These are phyloP conservation scores for Carex arenaria DNA, from an alignment of 202 grass and related monocot species.

Conservation along the genomic window DNA sequence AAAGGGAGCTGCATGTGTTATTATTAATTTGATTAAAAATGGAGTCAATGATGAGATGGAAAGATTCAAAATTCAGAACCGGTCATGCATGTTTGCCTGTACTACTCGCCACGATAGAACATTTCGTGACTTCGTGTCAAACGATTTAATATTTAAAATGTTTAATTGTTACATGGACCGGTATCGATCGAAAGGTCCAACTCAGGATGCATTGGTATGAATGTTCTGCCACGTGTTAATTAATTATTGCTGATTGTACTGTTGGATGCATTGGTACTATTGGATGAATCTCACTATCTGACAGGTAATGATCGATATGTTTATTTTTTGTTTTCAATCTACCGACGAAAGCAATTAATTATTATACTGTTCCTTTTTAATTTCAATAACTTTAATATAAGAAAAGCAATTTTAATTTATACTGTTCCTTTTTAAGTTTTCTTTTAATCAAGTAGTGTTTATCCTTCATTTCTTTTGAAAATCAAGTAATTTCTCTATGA, in stretches of 20 bases:
- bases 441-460: no score
- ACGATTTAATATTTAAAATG: neutral
- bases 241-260: neutral
- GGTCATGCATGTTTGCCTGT: neutral
- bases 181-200: neutral
- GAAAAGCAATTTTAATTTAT: no score
- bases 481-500: no score
- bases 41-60: neutral
- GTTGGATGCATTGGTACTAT: neutral
- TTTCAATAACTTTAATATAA: no score
- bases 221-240: neutral
- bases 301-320: no score
- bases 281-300: no score
- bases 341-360: no score
- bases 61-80: conserved; percentile 12
- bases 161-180: neutral
- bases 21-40: neutral
- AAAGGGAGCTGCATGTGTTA: neutral
- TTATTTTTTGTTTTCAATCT: no score
- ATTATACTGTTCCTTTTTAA: no score
- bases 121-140: neutral
- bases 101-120: conserved; percentile 12
- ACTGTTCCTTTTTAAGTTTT: no score
- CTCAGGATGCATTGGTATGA: neutral
- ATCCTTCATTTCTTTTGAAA: no score